Conservation (phyloP, 371 early-diverging fungal genomes). For the Mucor lusitanicus region DNA sequence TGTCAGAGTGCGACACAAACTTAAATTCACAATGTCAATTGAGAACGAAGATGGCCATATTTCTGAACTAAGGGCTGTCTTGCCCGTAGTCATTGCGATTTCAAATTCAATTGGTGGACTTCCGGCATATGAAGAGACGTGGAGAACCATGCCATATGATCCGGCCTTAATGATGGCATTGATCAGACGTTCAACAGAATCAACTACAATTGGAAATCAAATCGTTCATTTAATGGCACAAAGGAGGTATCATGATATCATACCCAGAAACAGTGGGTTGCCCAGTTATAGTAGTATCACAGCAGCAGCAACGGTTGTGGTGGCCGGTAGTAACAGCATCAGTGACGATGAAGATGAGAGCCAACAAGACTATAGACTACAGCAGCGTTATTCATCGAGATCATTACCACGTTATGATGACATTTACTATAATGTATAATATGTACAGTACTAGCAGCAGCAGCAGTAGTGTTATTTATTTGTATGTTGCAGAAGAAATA, state of each 20-base stretch:
- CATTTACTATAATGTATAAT: not conserved
- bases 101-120: slow-evolving; percentile 10
- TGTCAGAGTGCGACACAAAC: slow-evolving; percentile 28
- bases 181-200: slow-evolving; percentile 4
- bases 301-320: not conserved
- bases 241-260: not conserved
- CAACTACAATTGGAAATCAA: not conserved
- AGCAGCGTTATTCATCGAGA: not conserved
- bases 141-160: slow-evolving; percentile 37
- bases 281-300: slow-evolving; percentile 15
- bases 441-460: slow-evolving; percentile 4
- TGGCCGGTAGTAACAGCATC: not conserved
- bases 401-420: slow-evolving; percentile 11
- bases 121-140: slow-evolving; percentile 35
- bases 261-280: not conserved
- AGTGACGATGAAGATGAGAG: not conserved
- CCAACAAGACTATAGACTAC: not conserved
- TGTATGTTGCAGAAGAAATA: slow-evolving; percentile 24
- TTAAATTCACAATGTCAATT: slow-evolving; percentile 28
- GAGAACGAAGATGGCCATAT: slow-evolving; percentile 23
- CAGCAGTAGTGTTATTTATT: no score
- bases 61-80: slow-evolving; percentile 25
- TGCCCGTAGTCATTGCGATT: slow-evolving; percentile 28
- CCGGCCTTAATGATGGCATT: slow-evolving; percentile 26
- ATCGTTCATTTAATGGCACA: not conserved